A percentile compares a stretch with the other conserved stretches of the same genome.
These are phyloP conservation scores for Gypsophila paniculata DNA, from an alignment of 179 eudicot species.

Conservation along the genomic window DNA sequence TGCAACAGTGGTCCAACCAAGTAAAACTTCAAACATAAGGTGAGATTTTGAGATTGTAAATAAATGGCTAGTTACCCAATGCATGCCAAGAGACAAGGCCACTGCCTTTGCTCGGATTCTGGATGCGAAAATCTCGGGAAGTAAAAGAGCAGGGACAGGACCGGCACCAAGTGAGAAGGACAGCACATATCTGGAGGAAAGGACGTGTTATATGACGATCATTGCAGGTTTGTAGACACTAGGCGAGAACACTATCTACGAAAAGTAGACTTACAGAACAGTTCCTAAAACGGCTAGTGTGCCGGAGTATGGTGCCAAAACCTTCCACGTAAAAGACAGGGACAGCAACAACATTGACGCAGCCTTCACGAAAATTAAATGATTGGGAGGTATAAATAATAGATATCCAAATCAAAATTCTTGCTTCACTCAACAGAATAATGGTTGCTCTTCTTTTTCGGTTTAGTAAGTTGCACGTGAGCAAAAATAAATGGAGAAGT, in stretches of 20 bases:
- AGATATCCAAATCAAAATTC: not conserved
- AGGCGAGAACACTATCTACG: not conserved
- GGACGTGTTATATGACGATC: conserved; percentile 7
- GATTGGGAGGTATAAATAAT: not conserved
- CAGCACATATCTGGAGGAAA: conserved; percentile 63
- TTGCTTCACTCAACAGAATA: not conserved
- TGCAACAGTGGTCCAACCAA: too few species aligned
- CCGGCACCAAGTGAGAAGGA: conserved; percentile 98
- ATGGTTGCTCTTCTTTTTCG: not conserved
- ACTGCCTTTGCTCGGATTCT: conserved; percentile 98
- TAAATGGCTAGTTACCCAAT: conserved; percentile 65
- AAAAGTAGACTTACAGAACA: conserved; percentile 64
- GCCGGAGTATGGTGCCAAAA: conserved; percentile 85
- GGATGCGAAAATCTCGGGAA: conserved; percentile 94
- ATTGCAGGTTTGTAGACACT: not conserved
- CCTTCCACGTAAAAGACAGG: conserved; percentile 71
- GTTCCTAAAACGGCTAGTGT: conserved; percentile 90
- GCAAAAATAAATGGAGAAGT: not conserved
- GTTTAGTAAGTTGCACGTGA: too few species aligned
- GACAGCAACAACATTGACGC: conserved; percentile 93
- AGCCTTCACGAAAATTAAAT: conserved; percentile 45
- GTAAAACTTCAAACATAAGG: not conserved
- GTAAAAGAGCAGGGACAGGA: conserved; percentile 96
- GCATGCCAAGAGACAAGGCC: conserved; percentile 84
- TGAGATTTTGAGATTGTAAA: not conserved